Base-by-base conservation (phyloP, 2,329 filamentous ascomycete species). In the Aspergillus neoniger region DNA sequence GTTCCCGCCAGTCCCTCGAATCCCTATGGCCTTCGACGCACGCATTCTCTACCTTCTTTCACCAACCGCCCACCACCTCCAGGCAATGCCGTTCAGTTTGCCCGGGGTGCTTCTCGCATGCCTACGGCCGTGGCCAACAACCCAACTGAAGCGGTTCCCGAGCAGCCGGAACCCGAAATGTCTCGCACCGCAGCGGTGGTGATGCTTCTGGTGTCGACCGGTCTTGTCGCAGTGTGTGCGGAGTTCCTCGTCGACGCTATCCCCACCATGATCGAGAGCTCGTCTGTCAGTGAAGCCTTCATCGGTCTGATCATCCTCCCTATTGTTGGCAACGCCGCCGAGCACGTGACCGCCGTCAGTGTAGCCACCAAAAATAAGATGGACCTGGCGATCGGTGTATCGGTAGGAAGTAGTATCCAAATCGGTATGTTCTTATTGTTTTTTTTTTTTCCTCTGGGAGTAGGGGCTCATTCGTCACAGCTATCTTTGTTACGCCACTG, bases 301-400 rank as follows among this genome's bases (percentile, higher is more conserved):
- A 88, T 93, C 63, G 91, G 91, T 68, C 82, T 64, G 0, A 92
- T 93, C 67, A 86, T 93, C 56, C 79, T 93, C 4, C 91, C 90
- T 5, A 92, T 93, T 66, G 90, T 92, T 17, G 89, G 90, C 44
- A 93, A 93, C 69, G 90, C 90, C 2, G 90, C 90, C 9, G 90
- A 93, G 77, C 90, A 92, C 79, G 89, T 90, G 19, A 92, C 90
- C 0, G 90, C 90, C 6, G 89, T 93, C 57, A 91, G 87, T 0
- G 90, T 93, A 1, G 90, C 91, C 6, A 84, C 88, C 67, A 92
- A 92, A 81, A 91, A 92, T 77, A 93, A 93, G 77, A 92, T 92
- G 88, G 91, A 93, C 70, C 79, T 93, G 8, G 88, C 90, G 3
- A 92, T 93, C 64, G 90, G 90, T 71, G 89, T 93, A 10, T 90